phyloP scores from a whole-genome alignment of 768 basidiomycete species.

The Leucocoprinus sp. region DNA sequence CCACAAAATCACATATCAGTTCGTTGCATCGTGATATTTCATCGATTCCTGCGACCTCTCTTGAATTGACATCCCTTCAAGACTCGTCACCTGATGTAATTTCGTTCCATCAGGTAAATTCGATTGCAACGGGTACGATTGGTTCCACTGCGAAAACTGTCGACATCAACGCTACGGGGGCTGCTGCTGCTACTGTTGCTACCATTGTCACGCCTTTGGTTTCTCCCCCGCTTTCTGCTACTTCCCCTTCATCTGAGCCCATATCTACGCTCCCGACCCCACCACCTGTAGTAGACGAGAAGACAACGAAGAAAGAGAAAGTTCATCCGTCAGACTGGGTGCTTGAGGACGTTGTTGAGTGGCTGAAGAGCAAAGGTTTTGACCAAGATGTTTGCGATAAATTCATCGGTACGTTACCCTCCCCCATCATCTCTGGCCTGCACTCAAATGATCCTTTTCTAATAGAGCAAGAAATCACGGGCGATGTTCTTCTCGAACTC shows the following conservation, averaged over 20 bases:
- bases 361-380: conserved; percentile 81
- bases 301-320: conserved; percentile 28
- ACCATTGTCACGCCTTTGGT: conserved; percentile 12
- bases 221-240: conserved; percentile 14
- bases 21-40: background rate
- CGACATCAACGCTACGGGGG: background rate
- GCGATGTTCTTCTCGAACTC: conserved; percentile 92
- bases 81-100: background rate
- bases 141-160: background rate
- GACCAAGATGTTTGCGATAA: conserved; percentile 76
- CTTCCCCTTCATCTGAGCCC: conserved; percentile 4
- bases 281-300: conserved; percentile 11
- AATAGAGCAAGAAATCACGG: conserved; percentile 99
- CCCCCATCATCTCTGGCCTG: too few species aligned
- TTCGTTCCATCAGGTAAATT: background rate
- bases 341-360: conserved; percentile 83
- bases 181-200: conserved; percentile 4
- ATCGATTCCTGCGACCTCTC: background rate
- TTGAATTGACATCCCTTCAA: background rate
- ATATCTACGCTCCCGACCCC: conserved; percentile 11
- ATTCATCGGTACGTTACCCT: conserved; percentile 63
- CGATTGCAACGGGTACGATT: background rate
- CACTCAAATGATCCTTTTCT: too few species aligned
- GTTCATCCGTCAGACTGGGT: conserved; percentile 67
- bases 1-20: conserved; percentile 8